These are phyloP conservation scores for Suillus spraguei DNA, from an alignment of 768 basidiomycete genomes.

Conservation along the genomic window DNA sequence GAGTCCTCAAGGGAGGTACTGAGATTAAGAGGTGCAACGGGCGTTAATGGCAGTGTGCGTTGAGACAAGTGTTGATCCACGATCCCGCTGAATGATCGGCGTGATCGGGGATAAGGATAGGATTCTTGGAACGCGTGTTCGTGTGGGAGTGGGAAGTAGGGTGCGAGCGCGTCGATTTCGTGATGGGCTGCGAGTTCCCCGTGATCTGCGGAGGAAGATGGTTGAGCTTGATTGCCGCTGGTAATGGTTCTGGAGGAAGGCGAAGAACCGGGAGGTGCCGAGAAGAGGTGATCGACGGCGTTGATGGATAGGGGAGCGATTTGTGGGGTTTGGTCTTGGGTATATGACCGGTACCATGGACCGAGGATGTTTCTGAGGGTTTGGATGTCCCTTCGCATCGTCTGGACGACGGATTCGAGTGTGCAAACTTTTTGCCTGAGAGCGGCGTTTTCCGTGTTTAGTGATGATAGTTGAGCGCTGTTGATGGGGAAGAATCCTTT, in stretches of 20 bases:
- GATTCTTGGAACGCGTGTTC: conserved; percentile 17
- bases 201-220: conserved; percentile 18
- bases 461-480: conserved; percentile 38
- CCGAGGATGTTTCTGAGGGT: conserved; percentile 60
- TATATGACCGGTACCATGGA: conserved; percentile 57
- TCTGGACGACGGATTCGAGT: conserved; percentile 56
- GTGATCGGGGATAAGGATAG: conserved; percentile 18
- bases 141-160: conserved; percentile 25
- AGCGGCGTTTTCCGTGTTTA: conserved; percentile 66
- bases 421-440: conserved; percentile 60
- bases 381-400: conserved; percentile 58
- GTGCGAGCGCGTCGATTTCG: conserved; percentile 28
- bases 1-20: conserved; percentile 66
- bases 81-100: conserved; percentile 19
- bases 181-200: conserved; percentile 18
- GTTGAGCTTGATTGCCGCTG: conserved; percentile 16
- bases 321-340: conserved; percentile 22
- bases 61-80: conserved; percentile 27
- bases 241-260: conserved; percentile 15
- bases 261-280: conserved; percentile 21
- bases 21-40: conserved; percentile 64
- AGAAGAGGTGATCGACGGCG: conserved; percentile 15
- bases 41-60: conserved; percentile 33
- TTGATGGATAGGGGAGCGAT: conserved; percentile 12
- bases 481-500: conserved; percentile 59